Base-by-base conservation (phyloP, 495 filamentous ascomycete genomes). In the Penicilliopsis zonata region DNA sequence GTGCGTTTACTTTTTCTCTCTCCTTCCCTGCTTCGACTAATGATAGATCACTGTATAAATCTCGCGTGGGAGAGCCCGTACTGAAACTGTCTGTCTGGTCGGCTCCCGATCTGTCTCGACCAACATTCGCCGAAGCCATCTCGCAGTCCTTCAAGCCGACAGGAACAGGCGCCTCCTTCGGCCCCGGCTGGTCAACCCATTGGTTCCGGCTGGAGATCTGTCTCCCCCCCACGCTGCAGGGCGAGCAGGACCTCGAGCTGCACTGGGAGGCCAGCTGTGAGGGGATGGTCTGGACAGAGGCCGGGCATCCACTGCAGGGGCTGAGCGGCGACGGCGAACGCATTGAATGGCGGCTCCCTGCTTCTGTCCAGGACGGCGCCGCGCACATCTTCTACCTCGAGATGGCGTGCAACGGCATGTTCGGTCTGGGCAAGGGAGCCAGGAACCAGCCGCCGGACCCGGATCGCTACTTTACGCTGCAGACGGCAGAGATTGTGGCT, bases 381-480 rank as follows among this genome's bases (percentile, higher is more conserved):
- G 71, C 80, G 40, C 90, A 98, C 50, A 71, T 63, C 7, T 80
- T 96, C 39, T 98, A 94, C 53, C 75, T 98, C 38, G 90, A 98
- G 60, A 93, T 98, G 82, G 90, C 90, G 9, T 96, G 90, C 55
- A 98, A 98, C 57, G 75, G 76, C 44, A 98, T 98, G 88, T 95
- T 96, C 58, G 90, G 90, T 57, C 80, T 83, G 0, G 63, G 76
- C 2, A 80, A 78, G 13, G 86, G 84, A 8, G 87, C 94, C 49
- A 72, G 63, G 4, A 95, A 94, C 34, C 85, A 94, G 48, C 87
- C 90, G 5, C 90, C 90, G 1, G 65, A 78, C 30, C 83, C 84
- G 12, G 73, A 94, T 56, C 80, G 67, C 44, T 81, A 76, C 43
- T 98, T 78, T 50, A 67, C 71, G 26, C 65, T 98, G 31, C 56